Evolutionary conservation across 2,329 filamentous ascomycete species (phyloP), one percentile per base, ranked within the genome.

Genomic region (Colletotrichum lini): DNA sequence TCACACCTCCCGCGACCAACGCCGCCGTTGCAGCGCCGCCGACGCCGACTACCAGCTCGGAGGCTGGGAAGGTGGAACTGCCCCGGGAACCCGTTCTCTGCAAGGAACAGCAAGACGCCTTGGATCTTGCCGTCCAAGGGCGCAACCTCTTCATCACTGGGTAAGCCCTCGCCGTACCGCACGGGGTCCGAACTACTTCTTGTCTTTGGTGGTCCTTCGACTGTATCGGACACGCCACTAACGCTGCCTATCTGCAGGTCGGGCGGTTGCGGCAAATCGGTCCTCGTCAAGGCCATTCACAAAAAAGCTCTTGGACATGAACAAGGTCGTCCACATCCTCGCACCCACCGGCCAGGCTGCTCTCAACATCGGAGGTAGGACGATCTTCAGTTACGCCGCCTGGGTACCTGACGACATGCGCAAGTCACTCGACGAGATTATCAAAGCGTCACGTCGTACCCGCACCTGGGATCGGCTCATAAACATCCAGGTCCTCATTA

Each of bases 71-170:
- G 1, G 53, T 6, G 2, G 18, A 35, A 16, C 10, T 21, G 16
- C 61, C 44, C n/a, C 9, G 4, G 18, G 40, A 40, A 13, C 56
- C 64, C 12, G 13, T 18, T 8, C 65, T 67, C 21, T 57, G 52
- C 21, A 3, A 50, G 21, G 65, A 67, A 56, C 65, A 58, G 16
- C 58, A 64, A 40, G 44, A 42, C 0, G 65, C 65, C 0, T 35
- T 68, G 65, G 79, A 89, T 1, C 78, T 88, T 0, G 88, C 91
- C 35, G 70, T 83, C 4, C 79, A 79, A 3, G 87, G 89, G 0
- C 72, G 76, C 2, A 92, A 92, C 65, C 87, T 92, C 12, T 92
- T 92, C 76, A 92, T 88, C 74, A 92, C 89, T 0, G 90, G 90
- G 10, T 89, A 88, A 0, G 90, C 90, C 16, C 90, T 90, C 0